A percentile compares a stretch with the other conserved stretches of the same genome.
Conservation (phyloP, 2,329 filamentous ascomycete species). For the Xylariaceae sp. region DNA sequence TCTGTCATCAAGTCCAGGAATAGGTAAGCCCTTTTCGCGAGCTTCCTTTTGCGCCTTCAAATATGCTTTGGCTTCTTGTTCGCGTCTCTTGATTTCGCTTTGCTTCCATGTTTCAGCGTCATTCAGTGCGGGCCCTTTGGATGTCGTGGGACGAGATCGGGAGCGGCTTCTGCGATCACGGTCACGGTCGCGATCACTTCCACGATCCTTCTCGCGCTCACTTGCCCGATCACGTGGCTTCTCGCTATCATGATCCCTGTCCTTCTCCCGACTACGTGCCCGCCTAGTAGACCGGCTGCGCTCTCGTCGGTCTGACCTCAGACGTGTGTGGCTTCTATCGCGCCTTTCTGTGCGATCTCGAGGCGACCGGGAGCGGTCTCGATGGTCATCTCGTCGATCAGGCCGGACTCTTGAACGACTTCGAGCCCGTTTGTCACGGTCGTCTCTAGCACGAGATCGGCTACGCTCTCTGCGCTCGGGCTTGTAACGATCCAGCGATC, state of each 20-base stretch:
- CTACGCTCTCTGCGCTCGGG: slow-evolving; percentile 39
- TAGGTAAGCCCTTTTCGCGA: slow-evolving; percentile 61
- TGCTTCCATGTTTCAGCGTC: slow-evolving; percentile 62
- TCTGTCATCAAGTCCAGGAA: slow-evolving; percentile 63
- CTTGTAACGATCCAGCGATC: slow-evolving; percentile 39
- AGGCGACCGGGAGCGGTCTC: slow-evolving; percentile 42
- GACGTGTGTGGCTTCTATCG: slow-evolving; percentile 37
- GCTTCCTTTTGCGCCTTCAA: slow-evolving; percentile 67
- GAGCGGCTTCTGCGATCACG: slow-evolving; percentile 48
- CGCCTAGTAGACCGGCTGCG: slow-evolving; percentile 31
- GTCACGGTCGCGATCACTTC: slow-evolving; percentile 29
- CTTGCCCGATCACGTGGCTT: slow-evolving; percentile 12
- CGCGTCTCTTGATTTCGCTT: slow-evolving; percentile 65
- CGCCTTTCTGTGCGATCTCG: slow-evolving; percentile 38
- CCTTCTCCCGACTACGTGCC: slow-evolving; percentile 30
- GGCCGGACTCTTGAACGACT: slow-evolving; percentile 35
- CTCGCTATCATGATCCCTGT: slow-evolving; percentile 31
- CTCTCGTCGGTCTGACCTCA: slow-evolving; percentile 32
- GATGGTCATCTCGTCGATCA: slow-evolving; percentile 33
- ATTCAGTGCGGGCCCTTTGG: slow-evolving; percentile 51
- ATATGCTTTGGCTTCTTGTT: slow-evolving; percentile 69
- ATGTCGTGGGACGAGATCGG: slow-evolving; percentile 50
- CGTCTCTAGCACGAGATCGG: slow-evolving; percentile 38
- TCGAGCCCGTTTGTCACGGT: slow-evolving; percentile 39
- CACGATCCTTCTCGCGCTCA: slow-evolving; percentile 30